Evolutionary conservation across 2,329 filamentous ascomycete species (phyloP).

Genomic region (Biscogniauxia sp.): DNA sequence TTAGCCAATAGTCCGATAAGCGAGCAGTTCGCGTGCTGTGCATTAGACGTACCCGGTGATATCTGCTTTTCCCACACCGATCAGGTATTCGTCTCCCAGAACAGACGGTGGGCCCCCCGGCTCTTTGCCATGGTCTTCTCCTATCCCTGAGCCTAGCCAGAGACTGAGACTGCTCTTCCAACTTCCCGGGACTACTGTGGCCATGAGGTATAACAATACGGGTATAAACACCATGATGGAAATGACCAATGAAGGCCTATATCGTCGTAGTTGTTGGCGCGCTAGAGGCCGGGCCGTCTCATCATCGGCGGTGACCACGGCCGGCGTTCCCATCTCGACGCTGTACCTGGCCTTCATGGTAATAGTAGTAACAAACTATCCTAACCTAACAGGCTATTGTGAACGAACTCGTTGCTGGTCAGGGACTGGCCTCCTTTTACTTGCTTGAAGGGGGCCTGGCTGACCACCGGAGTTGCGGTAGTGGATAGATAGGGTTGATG

Average conservation of each 20-base stretch:
- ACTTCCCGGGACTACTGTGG: conserved; percentile 3
- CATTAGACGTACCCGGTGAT: conserved; percentile 43
- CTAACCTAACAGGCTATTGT: too few species aligned
- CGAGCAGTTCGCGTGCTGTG: background rate
- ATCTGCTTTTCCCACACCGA: conserved; percentile 57
- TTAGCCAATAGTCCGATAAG: background rate
- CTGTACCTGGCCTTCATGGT: too few species aligned
- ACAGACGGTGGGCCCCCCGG: conserved; percentile 2
- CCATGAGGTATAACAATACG: conserved; percentile 7
- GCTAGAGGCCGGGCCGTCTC: background rate
- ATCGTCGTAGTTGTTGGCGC: background rate
- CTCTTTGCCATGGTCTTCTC: background rate
- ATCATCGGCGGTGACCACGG: background rate
- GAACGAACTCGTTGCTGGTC: too few species aligned
- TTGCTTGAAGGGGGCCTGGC: too few species aligned
- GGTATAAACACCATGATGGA: conserved; percentile 4
- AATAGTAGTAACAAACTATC: too few species aligned
- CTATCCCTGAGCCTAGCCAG: conserved; percentile 4
- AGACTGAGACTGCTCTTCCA: conserved; percentile 5
- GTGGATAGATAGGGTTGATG: too few species aligned
- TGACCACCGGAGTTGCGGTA: too few species aligned
- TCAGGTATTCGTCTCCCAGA: conserved; percentile 43
- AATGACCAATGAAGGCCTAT: background rate
- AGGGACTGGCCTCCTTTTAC: too few species aligned
- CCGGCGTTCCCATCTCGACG: too few species aligned